Conservation (phyloP, 2,329 filamentous ascomycete species). For the Xylariaceae sp. region DNA sequence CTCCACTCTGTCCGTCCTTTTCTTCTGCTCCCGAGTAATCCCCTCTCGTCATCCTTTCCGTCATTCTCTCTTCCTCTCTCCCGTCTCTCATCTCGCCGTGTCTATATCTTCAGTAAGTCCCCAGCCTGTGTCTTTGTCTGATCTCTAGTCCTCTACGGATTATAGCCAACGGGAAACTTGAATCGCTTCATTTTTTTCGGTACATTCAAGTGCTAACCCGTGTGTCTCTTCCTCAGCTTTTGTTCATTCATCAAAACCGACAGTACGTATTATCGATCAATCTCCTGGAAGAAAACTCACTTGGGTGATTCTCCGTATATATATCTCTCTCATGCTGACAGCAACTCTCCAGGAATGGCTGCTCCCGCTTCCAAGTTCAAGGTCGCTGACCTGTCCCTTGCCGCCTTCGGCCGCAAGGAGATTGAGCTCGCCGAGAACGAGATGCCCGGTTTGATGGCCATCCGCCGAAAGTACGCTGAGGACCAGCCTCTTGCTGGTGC, state of each 20-base stretch:
- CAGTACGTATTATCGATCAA: not conserved
- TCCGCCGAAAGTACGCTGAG: constrained; percentile 79
- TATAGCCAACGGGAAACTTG: not conserved
- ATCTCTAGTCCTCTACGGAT: not conserved
- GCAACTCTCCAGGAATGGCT: constrained; percentile 45
- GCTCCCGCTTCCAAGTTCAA: constrained; percentile 92
- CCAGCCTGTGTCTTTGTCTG: not conserved
- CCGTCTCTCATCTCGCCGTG: not conserved
- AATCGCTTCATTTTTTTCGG: not conserved
- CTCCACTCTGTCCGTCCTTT: not conserved
- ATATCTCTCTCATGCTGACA: constrained; percentile 3
- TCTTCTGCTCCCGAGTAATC: not conserved
- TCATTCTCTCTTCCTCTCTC: not conserved
- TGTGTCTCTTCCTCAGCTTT: constrained; percentile 8
- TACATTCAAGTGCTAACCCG: constrained; percentile 14
- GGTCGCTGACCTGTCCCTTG: constrained; percentile 96
- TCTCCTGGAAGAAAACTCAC: not conserved
- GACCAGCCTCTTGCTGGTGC: constrained; percentile 94
- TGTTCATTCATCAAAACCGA: not conserved
- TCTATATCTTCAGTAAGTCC: not conserved
- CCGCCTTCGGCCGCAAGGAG: constrained; percentile 98
- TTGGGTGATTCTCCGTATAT: not conserved
- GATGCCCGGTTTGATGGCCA: constrained; percentile 98
- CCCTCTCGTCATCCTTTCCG: not conserved
- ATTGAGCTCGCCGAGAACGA: constrained; percentile 95